Evolutionary conservation across 768 basidiomycete genomes (phyloP).

Genomic region (Lactarius psammicola): DNA sequence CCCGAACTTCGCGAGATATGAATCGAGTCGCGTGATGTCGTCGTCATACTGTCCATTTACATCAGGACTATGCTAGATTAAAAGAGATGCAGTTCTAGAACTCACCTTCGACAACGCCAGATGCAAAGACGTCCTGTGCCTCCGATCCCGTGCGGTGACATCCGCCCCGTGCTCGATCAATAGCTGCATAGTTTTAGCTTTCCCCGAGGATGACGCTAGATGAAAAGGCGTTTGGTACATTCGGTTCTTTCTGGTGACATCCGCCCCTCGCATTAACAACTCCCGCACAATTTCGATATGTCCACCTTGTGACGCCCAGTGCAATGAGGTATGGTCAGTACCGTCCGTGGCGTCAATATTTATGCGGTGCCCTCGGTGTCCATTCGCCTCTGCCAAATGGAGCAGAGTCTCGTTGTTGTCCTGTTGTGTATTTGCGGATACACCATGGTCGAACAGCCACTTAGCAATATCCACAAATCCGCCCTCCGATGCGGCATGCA

Average conservation of each 20-base stretch:
- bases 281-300: background rate
- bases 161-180: too few relatives aligned
- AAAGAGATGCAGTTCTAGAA: too few relatives aligned
- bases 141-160: too few relatives aligned
- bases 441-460: background rate
- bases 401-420: background rate
- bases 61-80: too few relatives aligned
- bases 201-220: background rate
- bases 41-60: too few relatives aligned
- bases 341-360: background rate
- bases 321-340: background rate
- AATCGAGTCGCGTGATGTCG: too few relatives aligned
- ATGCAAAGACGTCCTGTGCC: too few relatives aligned
- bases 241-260: too few relatives aligned
- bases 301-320: background rate
- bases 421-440: background rate
- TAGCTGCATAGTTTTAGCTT: background rate
- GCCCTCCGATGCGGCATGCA: background rate
- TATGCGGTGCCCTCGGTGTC: background rate
- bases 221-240: background rate
- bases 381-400: background rate
- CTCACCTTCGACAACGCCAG: too few relatives aligned
- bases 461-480: background rate
- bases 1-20: too few relatives aligned
- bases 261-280: background rate